Evolutionary conservation across 352 stramenopile species (phyloP), one percentile per base, ranked within the genome.

Genomic region (Thraustochytrium sp.): DNA sequence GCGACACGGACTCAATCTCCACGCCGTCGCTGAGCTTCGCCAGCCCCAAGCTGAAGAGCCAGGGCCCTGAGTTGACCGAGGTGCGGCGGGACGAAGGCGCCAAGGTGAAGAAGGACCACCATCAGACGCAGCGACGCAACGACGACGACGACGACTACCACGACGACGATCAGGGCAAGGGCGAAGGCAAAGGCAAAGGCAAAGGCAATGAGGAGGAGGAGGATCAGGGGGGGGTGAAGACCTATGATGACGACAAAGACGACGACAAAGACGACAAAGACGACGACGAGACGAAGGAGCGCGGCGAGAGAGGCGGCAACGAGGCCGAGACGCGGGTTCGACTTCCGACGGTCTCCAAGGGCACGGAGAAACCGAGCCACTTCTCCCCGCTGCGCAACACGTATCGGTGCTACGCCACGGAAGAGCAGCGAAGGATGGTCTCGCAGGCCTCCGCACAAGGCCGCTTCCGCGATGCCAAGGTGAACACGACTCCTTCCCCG

Each of bases 331-430:
- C n/a, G n/a, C n/a, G n/a, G n/a, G n/a, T n/a, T n/a, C n/a, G n/a
- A n/a, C n/a, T 46, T 23, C 2, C 42, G 16, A 62, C 44, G 63
- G n/a, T n/a, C n/a, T n/a, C n/a, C n/a, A n/a, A 16, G 42, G 42
- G 16, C 5, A 49, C 5, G 5, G 5, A 5, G 42, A 49, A 16
- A 16, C 42, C 42, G 5, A 16, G 42, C 42, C 5, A 5, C 42
- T 75, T 53, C n/a, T 82, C 74, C 26, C 29, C 74, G 37, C 42
- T 82, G 31, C 49, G 74, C 5, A 82, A 82, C 42, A 77, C 53
- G 3, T 82, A 82, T 51, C 23, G 29, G 42, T 77, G 74, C 46
- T 73, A 68, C 8, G 53, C 11, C 18, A 11, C 21, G 0, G 74
- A 82, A 26, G 8, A 26, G 23, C 18, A 61, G 51, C 46, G 48